These are phyloP conservation scores for Oxalis stricta DNA, from an alignment of 441 rosid genomes.

Conservation along the genomic window DNA sequence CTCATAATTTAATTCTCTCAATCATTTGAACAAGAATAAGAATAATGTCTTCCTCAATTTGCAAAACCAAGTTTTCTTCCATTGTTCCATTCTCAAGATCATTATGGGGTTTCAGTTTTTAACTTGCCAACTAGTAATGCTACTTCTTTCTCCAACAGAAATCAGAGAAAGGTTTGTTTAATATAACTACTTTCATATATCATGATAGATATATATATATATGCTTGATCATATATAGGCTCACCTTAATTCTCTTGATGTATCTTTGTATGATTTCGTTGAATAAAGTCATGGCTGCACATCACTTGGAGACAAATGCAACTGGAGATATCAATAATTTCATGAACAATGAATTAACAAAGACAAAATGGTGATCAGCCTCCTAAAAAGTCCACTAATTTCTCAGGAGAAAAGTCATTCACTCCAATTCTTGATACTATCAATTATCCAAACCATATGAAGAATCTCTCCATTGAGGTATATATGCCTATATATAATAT, in stretches of 20 bases:
- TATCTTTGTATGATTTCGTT: too few species aligned
- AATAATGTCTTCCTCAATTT: constrained; percentile 15
- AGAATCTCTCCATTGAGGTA: constrained; percentile 31
- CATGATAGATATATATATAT: too few species aligned
- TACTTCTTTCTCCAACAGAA: neutral
- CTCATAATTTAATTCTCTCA: too few species aligned
- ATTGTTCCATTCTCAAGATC: neutral
- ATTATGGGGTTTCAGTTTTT: neutral
- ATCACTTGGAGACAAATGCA: constrained; percentile 2
- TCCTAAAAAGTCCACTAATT: constrained; percentile 11
- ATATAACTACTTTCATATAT: too few species aligned
- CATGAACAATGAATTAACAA: neutral
- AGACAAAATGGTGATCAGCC: neutral
- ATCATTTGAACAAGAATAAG: neutral
- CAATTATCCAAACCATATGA: constrained; percentile 30
- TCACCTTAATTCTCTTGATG: too few species aligned
- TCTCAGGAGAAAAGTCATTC: constrained; percentile 22
- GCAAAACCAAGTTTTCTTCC: constrained; percentile 11
- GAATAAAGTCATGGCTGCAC: constrained; percentile 10
- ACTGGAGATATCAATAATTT: neutral
- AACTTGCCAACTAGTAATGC: too few species aligned
- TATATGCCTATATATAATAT: neutral
- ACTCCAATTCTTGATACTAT: constrained; percentile 36
- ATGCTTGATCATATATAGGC: too few species aligned
- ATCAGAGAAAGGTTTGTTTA: too few species aligned